Conservation (phyloP, 345 rosid genomes). For the Eucalyptus paniculata region DNA sequence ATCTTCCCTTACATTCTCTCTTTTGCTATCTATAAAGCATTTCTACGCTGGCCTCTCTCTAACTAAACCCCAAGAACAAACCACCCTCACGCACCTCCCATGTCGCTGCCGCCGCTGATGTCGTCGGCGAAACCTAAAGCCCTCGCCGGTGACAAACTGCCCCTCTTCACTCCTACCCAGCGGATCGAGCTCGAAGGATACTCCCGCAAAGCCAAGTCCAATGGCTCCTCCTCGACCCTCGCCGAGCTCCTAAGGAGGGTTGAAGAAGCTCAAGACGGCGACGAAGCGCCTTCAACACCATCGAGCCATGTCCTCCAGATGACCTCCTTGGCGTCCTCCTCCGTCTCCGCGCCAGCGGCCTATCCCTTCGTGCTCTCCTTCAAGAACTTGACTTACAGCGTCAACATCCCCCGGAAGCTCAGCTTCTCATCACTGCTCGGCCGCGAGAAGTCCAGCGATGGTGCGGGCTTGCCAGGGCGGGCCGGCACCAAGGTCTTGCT, state of each 20-base stretch:
- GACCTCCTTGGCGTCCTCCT: neutral
- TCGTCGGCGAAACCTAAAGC: slow-evolving; percentile 7
- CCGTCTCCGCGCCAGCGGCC: slow-evolving; percentile 25
- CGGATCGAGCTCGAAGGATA: slow-evolving; percentile 27
- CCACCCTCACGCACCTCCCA: neutral
- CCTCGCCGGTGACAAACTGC: slow-evolving; percentile 7
- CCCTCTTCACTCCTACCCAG: slow-evolving; percentile 15
- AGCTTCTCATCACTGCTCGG: slow-evolving; percentile 6
- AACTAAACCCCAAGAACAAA: neutral
- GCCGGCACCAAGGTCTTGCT: slow-evolving; percentile 31
- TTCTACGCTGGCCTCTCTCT: neutral
- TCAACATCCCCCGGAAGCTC: slow-evolving; percentile 28
- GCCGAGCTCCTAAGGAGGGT: slow-evolving; percentile 55
- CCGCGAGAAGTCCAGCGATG: neutral
- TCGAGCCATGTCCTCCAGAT: slow-evolving; percentile 13
- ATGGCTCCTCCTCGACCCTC: slow-evolving; percentile 27
- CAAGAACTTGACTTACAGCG: slow-evolving; percentile 55
- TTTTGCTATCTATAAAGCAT: slow-evolving; percentile 1
- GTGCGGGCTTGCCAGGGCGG: neutral
- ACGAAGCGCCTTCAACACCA: neutral
- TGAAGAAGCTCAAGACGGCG: slow-evolving; percentile 20
- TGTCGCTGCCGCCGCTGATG: slow-evolving; percentile 17
- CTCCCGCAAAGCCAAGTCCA: slow-evolving; percentile 8
- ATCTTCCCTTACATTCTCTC: neutral
- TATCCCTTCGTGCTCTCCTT: slow-evolving; percentile 73